phyloP scores from a whole-genome alignment of 2,329 filamentous ascomycete genomes.

The Sporothrix phasma region DNA sequence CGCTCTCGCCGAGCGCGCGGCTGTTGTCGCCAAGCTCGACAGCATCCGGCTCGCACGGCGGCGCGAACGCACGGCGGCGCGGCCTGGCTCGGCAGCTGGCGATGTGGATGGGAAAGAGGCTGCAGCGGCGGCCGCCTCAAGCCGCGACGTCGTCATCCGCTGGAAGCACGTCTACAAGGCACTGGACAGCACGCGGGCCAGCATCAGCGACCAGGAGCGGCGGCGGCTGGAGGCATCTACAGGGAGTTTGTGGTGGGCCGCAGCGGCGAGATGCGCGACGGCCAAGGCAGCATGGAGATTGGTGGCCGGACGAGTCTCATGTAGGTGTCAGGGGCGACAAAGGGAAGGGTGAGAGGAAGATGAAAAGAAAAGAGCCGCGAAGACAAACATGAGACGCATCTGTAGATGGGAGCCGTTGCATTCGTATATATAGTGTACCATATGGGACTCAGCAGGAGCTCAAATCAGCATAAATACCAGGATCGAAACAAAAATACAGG shows the following conservation, averaged over 20 bases:
- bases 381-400: not conserved
- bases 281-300: slow-evolving; percentile 83
- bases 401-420: not conserved
- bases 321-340: slow-evolving; percentile 35
- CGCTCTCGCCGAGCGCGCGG: slow-evolving; percentile 62
- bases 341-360: not conserved
- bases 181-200: slow-evolving; percentile 66
- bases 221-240: slow-evolving; percentile 70
- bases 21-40: slow-evolving; percentile 72
- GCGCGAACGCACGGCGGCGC: slow-evolving; percentile 39
- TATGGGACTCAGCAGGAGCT: not conserved
- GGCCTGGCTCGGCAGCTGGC: slow-evolving; percentile 12
- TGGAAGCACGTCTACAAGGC: slow-evolving; percentile 78
- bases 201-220: slow-evolving; percentile 71
- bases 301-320: slow-evolving; percentile 89
- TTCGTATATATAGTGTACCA: slow-evolving; percentile 1
- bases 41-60: slow-evolving; percentile 64
- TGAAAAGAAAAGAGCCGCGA: not conserved
- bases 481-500: not conserved
- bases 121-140: slow-evolving; percentile 11
- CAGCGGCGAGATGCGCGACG: slow-evolving; percentile 91
- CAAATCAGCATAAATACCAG: not conserved
- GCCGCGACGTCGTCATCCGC: slow-evolving; percentile 62
- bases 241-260: slow-evolving; percentile 84
- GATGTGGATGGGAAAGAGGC: slow-evolving; percentile 16